Conservation (phyloP, 345 rosid species). For the Gossypium mustelinum region DNA sequence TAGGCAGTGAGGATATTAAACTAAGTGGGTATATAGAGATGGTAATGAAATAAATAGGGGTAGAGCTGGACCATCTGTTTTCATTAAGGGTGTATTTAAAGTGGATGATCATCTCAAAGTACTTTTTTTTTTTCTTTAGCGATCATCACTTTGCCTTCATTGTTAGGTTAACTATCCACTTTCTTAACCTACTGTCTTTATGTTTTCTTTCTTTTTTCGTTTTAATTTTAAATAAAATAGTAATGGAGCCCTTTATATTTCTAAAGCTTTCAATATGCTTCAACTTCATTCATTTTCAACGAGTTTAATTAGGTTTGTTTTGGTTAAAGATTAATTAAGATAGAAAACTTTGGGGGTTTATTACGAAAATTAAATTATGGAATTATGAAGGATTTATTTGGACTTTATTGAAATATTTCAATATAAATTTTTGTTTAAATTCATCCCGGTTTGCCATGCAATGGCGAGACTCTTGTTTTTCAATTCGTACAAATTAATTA, state of each 20-base stretch:
- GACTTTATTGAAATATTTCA: too few relatives aligned
- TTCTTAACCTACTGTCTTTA: neutral
- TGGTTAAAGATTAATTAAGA: neutral
- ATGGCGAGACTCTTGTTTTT: too few relatives aligned
- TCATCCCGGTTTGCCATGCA: too few relatives aligned
- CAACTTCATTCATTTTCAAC: neutral
- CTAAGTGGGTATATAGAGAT: neutral
- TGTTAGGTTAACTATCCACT: slow-evolving; percentile 12
- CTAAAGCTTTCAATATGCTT: neutral
- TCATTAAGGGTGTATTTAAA: neutral
- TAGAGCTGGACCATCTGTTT: slow-evolving; percentile 14
- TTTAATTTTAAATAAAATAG: neutral
- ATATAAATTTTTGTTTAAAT: too few relatives aligned
- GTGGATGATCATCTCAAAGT: neutral
- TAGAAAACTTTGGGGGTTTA: too few relatives aligned
- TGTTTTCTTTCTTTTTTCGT: neutral
- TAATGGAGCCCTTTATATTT: neutral
- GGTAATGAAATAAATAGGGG: neutral
- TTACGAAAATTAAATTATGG: too few relatives aligned
- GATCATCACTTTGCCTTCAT: slow-evolving; percentile 4
- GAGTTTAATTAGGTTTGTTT: neutral
- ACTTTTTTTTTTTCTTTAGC: neutral
- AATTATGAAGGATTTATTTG: too few relatives aligned
- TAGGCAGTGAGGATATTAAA: neutral
- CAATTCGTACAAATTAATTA: too few relatives aligned